These are phyloP conservation scores for Fusarium nygamai DNA, from an alignment of 2,329 filamentous ascomycete species.

Conservation along the genomic window DNA sequence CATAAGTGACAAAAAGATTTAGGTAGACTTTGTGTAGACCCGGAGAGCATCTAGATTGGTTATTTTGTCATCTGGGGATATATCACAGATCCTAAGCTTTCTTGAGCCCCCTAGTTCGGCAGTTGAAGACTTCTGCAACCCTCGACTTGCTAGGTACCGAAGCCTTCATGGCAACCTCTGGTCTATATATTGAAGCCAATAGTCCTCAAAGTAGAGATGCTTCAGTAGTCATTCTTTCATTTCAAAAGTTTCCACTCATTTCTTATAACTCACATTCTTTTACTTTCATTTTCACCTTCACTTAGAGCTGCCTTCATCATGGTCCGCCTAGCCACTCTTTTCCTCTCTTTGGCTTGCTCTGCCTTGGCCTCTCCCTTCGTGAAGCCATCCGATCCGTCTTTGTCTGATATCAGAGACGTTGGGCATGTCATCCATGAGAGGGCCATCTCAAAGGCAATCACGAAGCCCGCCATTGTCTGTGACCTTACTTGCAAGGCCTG, in stretches of 20 bases:
- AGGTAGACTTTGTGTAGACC: accelerated
- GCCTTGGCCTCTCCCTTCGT: background rate
- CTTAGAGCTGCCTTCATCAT: background rate
- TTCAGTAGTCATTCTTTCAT: background rate
- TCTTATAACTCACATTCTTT: background rate
- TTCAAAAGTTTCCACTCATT: background rate
- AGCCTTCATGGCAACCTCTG: background rate
- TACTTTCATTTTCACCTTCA: background rate
- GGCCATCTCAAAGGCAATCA: background rate
- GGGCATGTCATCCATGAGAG: background rate
- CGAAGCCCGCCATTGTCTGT: background rate
- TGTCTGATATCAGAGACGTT: background rate
- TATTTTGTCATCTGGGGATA: background rate
- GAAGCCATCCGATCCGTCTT: background rate
- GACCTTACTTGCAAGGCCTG: background rate
- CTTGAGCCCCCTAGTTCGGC: background rate
- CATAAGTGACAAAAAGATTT: background rate
- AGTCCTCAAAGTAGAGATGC: accelerated
- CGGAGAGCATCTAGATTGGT: accelerated
- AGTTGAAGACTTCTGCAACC: background rate
- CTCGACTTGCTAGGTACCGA: accelerated
- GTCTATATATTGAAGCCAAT: background rate
- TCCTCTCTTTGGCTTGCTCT: background rate
- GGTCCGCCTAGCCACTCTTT: background rate
- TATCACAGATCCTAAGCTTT: background rate